Percentiles rank a stretch among this genome's conserved stretches.
These are phyloP conservation scores for Pseudocercospora crystallina DNA, from an alignment of 2,329 filamentous ascomycete species.

Conservation along the genomic window DNA sequence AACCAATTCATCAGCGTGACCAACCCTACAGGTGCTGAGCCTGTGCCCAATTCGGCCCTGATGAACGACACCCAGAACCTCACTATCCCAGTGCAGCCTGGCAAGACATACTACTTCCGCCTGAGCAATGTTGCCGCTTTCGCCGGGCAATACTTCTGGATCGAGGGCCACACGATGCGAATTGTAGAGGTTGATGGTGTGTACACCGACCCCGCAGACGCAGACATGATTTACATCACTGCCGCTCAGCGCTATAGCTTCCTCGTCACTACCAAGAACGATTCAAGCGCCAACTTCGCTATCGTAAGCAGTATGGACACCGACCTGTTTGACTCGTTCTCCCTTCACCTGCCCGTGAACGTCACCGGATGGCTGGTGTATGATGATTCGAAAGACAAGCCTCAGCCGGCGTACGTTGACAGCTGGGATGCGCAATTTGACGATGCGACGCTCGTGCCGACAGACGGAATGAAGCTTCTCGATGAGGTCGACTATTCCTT, in stretches of 20 bases:
- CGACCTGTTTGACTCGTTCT: constrained; percentile 64
- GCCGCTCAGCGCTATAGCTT: constrained; percentile 72
- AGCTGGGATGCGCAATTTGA: constrained; percentile 66
- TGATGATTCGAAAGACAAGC: constrained; percentile 47
- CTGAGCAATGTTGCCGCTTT: constrained; percentile 71
- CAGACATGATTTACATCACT: constrained; percentile 63
- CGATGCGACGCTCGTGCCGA: constrained; percentile 69
- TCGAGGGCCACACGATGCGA: constrained; percentile 65
- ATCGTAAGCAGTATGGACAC: constrained; percentile 54
- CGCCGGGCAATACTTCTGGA: constrained; percentile 68
- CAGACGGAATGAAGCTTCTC: constrained; percentile 63
- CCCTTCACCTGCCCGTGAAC: constrained; percentile 65
- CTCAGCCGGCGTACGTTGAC: constrained; percentile 56
- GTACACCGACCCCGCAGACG: constrained; percentile 59
- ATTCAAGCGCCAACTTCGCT: constrained; percentile 58
- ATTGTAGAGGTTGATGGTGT: constrained; percentile 72
- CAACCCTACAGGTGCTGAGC: constrained; percentile 62
- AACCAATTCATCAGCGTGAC: constrained; percentile 54
- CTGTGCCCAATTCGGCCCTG: constrained; percentile 64
- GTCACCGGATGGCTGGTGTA: constrained; percentile 59
- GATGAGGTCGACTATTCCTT: constrained; percentile 63
- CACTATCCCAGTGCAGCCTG: constrained; percentile 47
- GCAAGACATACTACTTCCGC: constrained; percentile 63
- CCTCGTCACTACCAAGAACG: constrained; percentile 61
- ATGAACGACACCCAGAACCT: constrained; percentile 61